Evolutionary conservation across 495 filamentous ascomycete genomes (phyloP), one percentile per base, ranked within the genome.

Genomic region (Trichoderma reesei): DNA sequence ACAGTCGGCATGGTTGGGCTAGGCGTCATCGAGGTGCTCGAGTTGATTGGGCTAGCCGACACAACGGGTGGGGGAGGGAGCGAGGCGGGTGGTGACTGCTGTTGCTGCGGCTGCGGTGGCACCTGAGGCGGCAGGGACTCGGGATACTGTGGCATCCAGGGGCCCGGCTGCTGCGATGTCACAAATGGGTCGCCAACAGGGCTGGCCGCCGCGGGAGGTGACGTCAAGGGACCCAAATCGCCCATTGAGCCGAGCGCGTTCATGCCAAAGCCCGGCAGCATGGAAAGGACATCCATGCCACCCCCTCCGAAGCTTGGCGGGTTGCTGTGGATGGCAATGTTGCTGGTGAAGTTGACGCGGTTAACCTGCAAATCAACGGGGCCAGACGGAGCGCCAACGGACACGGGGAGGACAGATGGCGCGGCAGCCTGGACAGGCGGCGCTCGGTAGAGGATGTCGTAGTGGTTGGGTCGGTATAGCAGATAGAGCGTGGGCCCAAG

Each of bases 391-490:
- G 79, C 36, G 73, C 66, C 74, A 78, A 68, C 76, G 75, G 65
- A 71, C 72, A 68, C 77, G 78, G 65, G 78, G 76, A 59, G 38
- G 38, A 39, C 38, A 1, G 38, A 11, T 11, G 38, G 38, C 6
- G 60, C 76, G 31, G 81, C 78, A 64, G 78, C 73, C 68, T 82
- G 76, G 38, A 79, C 68, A 48, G 83, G 71, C 61, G 85, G 78
- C 67, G 85, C 82, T 68, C 84, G 89, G 78, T 98, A 98, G 18
- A 98, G 80, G 62, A 98, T 85, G 75, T 98, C 94, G 72, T 98
- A 98, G 74, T 98, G 94, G 62, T 91, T 91, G 42, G 84, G 72
- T 79, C 86, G 69, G 79, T 88, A 74, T 72, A 88, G 78, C 62
- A 76, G 72, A 67, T 77, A 74, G 42, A 80, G 76, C 61, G 78